Evolutionary conservation across 805 yeast species (phyloP).

Genomic region (Lachancea cidri): DNA sequence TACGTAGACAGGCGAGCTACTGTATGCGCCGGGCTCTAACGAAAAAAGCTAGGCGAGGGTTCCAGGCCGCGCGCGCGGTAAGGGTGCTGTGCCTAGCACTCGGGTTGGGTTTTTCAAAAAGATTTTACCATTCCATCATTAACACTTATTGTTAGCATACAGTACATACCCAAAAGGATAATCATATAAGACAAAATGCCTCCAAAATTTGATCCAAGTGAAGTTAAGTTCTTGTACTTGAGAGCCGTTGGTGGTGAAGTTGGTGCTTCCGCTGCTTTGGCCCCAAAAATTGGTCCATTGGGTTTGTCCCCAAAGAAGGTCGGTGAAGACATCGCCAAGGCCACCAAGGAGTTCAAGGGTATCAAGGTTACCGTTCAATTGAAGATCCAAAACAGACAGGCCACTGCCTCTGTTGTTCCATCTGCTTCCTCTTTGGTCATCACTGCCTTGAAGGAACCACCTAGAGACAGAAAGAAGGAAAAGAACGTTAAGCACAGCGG

Average conservation of each 20-base stretch:
- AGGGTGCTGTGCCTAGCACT: background rate
- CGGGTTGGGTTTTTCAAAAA: slow-evolving; percentile 1
- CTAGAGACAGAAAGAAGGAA: slow-evolving; percentile 99
- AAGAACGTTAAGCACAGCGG: slow-evolving; percentile 99
- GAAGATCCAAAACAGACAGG: slow-evolving; percentile 99
- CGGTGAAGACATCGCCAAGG: slow-evolving; percentile 99
- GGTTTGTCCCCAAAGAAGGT: slow-evolving; percentile 99
- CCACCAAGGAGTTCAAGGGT: slow-evolving; percentile 98
- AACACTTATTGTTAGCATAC: background rate
- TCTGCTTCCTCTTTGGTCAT: slow-evolving; percentile 98
- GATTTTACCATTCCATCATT: slow-evolving; percentile 3
- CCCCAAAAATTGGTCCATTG: slow-evolving; percentile 99
- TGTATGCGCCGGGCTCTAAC: too few species aligned
- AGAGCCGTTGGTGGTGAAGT: slow-evolving; percentile 99
- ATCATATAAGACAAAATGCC: slow-evolving; percentile 56
- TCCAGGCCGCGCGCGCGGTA: background rate
- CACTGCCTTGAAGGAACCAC: slow-evolving; percentile 99
- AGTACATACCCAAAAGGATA: slow-evolving; percentile 13
- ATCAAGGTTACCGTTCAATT: slow-evolving; percentile 98
- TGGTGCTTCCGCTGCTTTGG: slow-evolving; percentile 99
- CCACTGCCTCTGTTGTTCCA: slow-evolving; percentile 97
- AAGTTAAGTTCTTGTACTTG: slow-evolving; percentile 96
- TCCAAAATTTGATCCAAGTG: slow-evolving; percentile 98
- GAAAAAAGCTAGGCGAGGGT: background rate
- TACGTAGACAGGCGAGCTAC: too few species aligned